A percentile compares a stretch with the other conserved stretches of the same genome.
Conservation (phyloP, 805 yeast genomes). For the Henningerozyma blattae region DNA sequence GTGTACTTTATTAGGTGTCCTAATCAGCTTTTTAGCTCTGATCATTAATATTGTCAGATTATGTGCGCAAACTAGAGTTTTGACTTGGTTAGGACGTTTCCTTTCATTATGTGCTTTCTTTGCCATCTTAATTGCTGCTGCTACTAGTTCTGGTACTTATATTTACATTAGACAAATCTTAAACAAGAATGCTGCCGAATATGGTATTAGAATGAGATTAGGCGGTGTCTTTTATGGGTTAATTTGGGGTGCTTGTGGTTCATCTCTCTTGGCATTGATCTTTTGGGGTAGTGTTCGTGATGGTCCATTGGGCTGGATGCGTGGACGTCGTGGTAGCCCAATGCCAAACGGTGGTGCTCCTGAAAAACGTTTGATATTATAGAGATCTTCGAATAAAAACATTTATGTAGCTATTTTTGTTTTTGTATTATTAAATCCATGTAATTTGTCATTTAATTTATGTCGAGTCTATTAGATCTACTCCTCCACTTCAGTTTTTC, state of each 20-base stretch:
- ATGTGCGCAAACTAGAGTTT: conserved; percentile 33
- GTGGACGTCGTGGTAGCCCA: not conserved
- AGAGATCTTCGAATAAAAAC: no score
- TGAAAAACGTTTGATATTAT: conserved; percentile 5
- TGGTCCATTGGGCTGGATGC: conserved; percentile 5
- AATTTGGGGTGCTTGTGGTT: conserved; percentile 52
- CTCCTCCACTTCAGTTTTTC: no score
- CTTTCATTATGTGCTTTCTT: conserved; percentile 31
- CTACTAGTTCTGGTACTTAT: conserved; percentile 53
- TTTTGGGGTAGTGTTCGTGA: conserved; percentile 26
- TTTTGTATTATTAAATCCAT: no score
- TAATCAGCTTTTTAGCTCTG: conserved; percentile 29
- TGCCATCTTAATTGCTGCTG: conserved; percentile 34
- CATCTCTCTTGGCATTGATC: conserved; percentile 30
- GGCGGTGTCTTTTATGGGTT: conserved; percentile 43
- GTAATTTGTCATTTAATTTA: no score
- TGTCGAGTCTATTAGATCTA: no score
- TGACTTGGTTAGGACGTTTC: conserved; percentile 36
- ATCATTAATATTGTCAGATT: conserved; percentile 23
- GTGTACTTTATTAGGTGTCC: conserved; percentile 38
- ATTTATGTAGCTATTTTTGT: no score
- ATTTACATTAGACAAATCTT: conserved; percentile 36
- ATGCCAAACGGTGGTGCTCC: not conserved
- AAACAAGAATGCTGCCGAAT: conserved; percentile 33
- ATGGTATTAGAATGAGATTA: conserved; percentile 45